Conservation (phyloP, 495 filamentous ascomycete genomes). For the Penicillium argentinense region DNA sequence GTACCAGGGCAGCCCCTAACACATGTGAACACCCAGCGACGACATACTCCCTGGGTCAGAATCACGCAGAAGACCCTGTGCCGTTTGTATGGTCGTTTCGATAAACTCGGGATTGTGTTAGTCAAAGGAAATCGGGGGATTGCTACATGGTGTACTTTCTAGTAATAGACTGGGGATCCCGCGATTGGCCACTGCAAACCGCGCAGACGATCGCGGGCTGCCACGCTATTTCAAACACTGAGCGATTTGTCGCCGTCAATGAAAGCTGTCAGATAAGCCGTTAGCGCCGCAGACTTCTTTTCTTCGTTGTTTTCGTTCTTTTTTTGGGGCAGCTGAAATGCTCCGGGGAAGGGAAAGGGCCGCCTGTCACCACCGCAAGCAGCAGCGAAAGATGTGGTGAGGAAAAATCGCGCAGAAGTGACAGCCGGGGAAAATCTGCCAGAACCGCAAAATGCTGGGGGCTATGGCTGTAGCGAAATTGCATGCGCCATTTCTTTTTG, state of each 20-base stretch:
- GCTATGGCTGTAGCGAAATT: slow-evolving; percentile 11
- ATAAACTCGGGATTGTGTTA: too few relatives aligned
- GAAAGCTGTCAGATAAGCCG: background rate
- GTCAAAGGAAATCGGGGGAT: too few relatives aligned
- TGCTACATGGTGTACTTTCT: too few relatives aligned
- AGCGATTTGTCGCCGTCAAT: slow-evolving; percentile 18
- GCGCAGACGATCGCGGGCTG: slow-evolving; percentile 17
- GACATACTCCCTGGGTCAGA: too few relatives aligned
- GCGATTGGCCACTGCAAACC: slow-evolving; percentile 26
- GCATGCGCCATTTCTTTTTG: slow-evolving; percentile 15
- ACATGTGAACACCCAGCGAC: too few relatives aligned
- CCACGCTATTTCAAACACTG: slow-evolving; percentile 6
- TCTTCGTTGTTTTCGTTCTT: background rate
- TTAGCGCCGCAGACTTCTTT: background rate
- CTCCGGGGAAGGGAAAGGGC: background rate
- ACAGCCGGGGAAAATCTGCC: slow-evolving; percentile 6
- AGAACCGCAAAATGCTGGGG: background rate
- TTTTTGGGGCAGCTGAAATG: background rate
- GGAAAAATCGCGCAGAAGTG: slow-evolving; percentile 30
- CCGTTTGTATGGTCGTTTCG: too few relatives aligned
- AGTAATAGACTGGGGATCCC: too few relatives aligned
- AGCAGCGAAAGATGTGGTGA: slow-evolving; percentile 12
- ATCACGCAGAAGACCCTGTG: too few relatives aligned
- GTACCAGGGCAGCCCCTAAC: too few relatives aligned
- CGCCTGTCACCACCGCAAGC: slow-evolving; percentile 6